Conservation (phyloP, 2,329 filamentous ascomycete species). For the Emericellopsis cladophorae region DNA sequence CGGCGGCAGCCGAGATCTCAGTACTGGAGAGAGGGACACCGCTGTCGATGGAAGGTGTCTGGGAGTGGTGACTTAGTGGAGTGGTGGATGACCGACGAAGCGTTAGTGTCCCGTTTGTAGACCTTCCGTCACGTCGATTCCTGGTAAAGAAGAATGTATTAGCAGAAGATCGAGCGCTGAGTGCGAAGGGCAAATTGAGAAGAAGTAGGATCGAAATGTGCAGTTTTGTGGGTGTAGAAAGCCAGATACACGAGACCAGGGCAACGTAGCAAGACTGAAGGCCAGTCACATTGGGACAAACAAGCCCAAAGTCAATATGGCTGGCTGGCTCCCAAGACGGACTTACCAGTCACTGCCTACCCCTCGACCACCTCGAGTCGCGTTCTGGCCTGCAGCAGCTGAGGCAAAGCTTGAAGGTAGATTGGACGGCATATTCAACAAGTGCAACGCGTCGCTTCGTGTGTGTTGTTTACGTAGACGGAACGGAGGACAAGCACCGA, state of each 20-base stretch:
- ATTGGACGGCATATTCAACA: conserved; percentile 52
- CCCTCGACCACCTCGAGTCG: conserved; percentile 45
- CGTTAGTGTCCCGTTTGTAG: conserved; percentile 50
- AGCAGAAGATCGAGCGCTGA: not conserved
- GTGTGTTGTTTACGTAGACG: no score
- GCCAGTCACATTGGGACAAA: not conserved
- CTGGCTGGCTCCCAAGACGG: not conserved
- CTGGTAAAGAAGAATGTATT: conserved; percentile 18
- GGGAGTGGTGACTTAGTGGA: conserved; percentile 29
- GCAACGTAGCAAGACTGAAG: no score
- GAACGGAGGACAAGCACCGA: no score
- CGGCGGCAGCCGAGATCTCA: conserved; percentile 18
- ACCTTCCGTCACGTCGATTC: conserved; percentile 44
- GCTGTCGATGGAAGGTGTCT: conserved; percentile 21
- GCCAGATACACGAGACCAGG: no score
- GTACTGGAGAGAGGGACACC: conserved; percentile 22
- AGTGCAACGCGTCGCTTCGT: conserved; percentile 1
- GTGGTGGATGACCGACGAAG: conserved; percentile 52
- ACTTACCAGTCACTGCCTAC: conserved; percentile 61
- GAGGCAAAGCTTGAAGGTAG: conserved; percentile 76
- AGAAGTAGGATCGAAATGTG: no score
- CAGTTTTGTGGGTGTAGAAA: no score
- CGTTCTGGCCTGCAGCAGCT: conserved; percentile 64
- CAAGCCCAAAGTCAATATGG: not conserved
- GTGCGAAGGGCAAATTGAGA: not conserved